Conservation (phyloP, 2,329 filamentous ascomycete genomes). For the Xylaria sp. region DNA sequence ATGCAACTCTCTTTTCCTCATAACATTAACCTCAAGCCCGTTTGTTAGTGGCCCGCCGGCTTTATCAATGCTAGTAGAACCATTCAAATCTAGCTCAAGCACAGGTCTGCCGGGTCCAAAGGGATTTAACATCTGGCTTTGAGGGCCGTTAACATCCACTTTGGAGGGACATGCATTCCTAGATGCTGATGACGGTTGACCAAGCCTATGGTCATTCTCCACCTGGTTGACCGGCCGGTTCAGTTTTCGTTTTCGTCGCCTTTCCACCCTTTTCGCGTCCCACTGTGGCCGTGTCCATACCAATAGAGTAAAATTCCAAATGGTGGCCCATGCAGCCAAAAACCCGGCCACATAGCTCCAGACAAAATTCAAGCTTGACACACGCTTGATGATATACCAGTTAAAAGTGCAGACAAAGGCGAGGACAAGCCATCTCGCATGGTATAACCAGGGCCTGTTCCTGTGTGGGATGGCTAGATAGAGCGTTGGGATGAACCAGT, state of each 20-base stretch:
- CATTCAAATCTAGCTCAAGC: neutral
- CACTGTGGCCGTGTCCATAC: conserved; percentile 62
- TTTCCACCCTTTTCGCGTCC: conserved; percentile 58
- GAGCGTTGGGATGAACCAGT: conserved; percentile 55
- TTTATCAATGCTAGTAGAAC: neutral
- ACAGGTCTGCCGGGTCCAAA: neutral
- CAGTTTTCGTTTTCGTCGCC: too few relatives aligned
- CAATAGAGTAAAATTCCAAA: conserved; percentile 56
- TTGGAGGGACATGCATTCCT: too few relatives aligned
- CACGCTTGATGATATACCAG: conserved; percentile 46
- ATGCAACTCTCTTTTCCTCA: conserved; percentile 16
- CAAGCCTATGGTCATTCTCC: too few relatives aligned
- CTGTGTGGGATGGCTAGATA: conserved; percentile 64
- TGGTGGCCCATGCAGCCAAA: conserved; percentile 55
- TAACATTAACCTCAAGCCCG: neutral
- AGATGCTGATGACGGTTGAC: too few relatives aligned
- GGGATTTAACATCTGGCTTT: too few relatives aligned
- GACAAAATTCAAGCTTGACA: conserved; percentile 58
- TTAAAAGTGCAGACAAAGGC: conserved; percentile 52
- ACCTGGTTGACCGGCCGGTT: too few relatives aligned
- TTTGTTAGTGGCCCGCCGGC: neutral
- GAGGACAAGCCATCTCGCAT: conserved; percentile 56
- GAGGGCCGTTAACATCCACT: too few relatives aligned
- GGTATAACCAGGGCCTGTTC: conserved; percentile 56
- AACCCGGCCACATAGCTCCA: conserved; percentile 58